These are phyloP conservation scores for Zygosaccharomyces pseudorouxii DNA, from an alignment of 805 yeast species.

Conservation along the genomic window DNA sequence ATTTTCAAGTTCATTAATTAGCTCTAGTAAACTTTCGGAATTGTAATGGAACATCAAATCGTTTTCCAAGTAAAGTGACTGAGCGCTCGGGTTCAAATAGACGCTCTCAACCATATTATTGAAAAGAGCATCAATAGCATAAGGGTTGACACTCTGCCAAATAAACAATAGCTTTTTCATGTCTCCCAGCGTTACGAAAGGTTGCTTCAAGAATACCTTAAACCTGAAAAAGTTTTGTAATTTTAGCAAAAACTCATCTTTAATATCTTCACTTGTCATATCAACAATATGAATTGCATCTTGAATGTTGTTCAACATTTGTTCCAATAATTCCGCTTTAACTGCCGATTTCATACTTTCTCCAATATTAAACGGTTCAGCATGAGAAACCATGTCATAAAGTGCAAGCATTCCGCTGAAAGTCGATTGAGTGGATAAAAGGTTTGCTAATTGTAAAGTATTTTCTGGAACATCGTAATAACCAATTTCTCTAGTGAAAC, in stretches of 20 bases:
- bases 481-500: slow-evolving; percentile 15
- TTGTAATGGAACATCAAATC: slow-evolving; percentile 21
- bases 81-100: slow-evolving; percentile 23
- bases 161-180: slow-evolving; percentile 22
- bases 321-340: slow-evolving; percentile 20
- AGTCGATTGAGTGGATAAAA: slow-evolving; percentile 21
- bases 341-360: slow-evolving; percentile 9
- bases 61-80: slow-evolving; percentile 16
- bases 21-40: slow-evolving; percentile 12
- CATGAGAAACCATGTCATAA: slow-evolving; percentile 18
- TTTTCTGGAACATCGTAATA: slow-evolving; percentile 20
- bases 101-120: slow-evolving; percentile 33
- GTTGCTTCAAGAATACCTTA: slow-evolving; percentile 24
- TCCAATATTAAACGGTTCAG: slow-evolving; percentile 8
- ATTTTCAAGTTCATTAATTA: slow-evolving; percentile 12
- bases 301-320: slow-evolving; percentile 28
- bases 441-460: slow-evolving; percentile 29
- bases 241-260: slow-evolving; percentile 11
- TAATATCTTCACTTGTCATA: slow-evolving; percentile 6
- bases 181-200: slow-evolving; percentile 18
- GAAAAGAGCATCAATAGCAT: slow-evolving; percentile 23
- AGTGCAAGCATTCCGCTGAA: slow-evolving; percentile 18
- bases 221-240: slow-evolving; percentile 28
- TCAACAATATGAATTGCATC: slow-evolving; percentile 22
- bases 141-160: slow-evolving; percentile 22